Evolutionary conservation across 2,329 filamentous ascomycete species (phyloP).

Genomic region (Scolecobasidium constrictum): DNA sequence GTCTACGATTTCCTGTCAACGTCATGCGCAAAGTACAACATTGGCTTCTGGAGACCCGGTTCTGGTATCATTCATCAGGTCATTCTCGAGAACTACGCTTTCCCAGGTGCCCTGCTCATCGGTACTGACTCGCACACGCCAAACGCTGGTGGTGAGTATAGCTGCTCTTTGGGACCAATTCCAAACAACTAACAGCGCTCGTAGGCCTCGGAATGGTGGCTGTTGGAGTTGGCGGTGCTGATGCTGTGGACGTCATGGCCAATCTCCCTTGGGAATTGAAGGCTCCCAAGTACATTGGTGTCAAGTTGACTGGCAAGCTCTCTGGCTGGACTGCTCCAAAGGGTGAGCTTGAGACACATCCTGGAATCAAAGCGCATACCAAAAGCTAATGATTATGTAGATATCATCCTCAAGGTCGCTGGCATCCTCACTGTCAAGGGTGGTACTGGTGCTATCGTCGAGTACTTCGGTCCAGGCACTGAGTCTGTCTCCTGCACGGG

Average conservation of each 20-base stretch:
- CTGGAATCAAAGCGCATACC: not conserved
- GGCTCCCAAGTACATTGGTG: slow-evolving; percentile 93
- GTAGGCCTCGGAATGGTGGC: slow-evolving; percentile 88
- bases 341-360: slow-evolving; percentile 40
- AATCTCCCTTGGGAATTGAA: slow-evolving; percentile 96
- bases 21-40: slow-evolving; percentile 98
- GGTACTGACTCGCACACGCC: slow-evolving; percentile 97
- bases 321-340: slow-evolving; percentile 90
- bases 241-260: slow-evolving; percentile 97
- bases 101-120: slow-evolving; percentile 95
- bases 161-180: no score
- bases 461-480: slow-evolving; percentile 65
- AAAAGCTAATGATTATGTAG: slow-evolving; percentile 30
- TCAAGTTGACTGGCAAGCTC: slow-evolving; percentile 82
- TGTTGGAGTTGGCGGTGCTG: slow-evolving; percentile 95
- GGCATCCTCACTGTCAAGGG: slow-evolving; percentile 97
- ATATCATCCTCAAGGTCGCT: slow-evolving; percentile 95
- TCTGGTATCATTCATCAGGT: slow-evolving; percentile 99
- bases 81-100: slow-evolving; percentile 95
- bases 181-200: no score
- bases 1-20: slow-evolving; percentile 95
- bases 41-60: slow-evolving; percentile 98
- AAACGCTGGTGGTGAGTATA: slow-evolving; percentile 92
- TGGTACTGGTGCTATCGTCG: slow-evolving; percentile 83
- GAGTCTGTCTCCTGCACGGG: slow-evolving; percentile 69